These are phyloP conservation scores for maize (Zea mays) DNA, from an alignment of 176 grass and related monocot genomes.

Conservation along the genomic window DNA sequence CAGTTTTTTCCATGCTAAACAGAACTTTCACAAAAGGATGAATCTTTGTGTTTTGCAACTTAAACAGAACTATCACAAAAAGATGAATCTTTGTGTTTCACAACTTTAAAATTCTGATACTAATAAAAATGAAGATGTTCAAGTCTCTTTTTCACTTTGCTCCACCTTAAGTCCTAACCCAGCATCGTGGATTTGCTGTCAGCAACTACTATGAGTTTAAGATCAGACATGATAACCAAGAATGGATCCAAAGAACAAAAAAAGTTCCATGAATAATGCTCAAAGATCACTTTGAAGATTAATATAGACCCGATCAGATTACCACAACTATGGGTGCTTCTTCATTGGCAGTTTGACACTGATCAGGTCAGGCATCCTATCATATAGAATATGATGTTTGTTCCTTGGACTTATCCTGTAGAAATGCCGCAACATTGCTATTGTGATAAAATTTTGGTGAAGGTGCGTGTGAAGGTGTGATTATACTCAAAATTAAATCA, in stretches of 20 bases:
- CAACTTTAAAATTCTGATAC: not conserved
- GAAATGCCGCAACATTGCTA: too few relatives aligned
- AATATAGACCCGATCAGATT: not conserved
- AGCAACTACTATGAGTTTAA: not conserved
- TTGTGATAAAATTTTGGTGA: too few relatives aligned
- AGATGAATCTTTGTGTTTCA: not conserved
- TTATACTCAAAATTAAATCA: slow-evolving; percentile 4
- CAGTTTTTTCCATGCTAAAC: not conserved
- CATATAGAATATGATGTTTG: not conserved
- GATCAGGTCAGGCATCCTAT: slow-evolving; percentile 12
- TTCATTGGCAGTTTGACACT: not conserved
- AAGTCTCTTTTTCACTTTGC: not conserved
- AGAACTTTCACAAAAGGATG: not conserved
- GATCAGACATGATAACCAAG: not conserved
- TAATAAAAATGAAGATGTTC: slow-evolving; percentile 15
- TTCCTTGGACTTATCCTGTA: too few relatives aligned
- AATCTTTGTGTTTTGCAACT: not conserved
- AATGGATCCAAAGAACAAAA: slow-evolving; percentile 6
- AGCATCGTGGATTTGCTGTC: not conserved
- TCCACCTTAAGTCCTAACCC: not conserved
- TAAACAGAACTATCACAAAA: not conserved
- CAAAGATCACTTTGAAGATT: not conserved
- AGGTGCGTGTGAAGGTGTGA: not conserved
- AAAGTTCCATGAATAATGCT: not conserved
- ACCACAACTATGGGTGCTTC: not conserved